Evolutionary conservation across 306 rosid genomes (phyloP).

Genomic region (Corylus heterophylla): DNA sequence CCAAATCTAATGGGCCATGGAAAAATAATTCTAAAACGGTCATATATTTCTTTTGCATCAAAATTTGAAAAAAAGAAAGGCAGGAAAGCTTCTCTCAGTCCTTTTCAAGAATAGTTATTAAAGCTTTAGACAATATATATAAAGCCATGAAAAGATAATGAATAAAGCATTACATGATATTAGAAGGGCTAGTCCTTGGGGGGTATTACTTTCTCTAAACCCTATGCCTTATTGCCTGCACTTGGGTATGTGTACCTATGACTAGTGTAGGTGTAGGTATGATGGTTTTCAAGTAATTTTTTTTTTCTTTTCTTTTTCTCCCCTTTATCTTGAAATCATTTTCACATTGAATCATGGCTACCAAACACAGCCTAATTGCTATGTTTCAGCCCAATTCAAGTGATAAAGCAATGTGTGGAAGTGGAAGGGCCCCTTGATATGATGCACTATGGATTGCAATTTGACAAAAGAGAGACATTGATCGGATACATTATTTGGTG

Average conservation of each 20-base stretch:
- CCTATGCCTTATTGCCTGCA: background rate
- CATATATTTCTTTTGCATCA: no score
- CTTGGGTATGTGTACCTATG: background rate
- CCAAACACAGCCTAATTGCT: background rate
- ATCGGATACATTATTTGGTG: conserved; percentile 18
- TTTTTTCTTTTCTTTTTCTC: background rate
- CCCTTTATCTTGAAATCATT: background rate
- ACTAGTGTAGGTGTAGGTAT: background rate
- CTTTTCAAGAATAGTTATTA: background rate
- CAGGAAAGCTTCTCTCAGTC: background rate
- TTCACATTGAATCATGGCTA: background rate
- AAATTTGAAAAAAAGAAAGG: no score
- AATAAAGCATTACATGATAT: background rate
- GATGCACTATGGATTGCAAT: conserved; percentile 21
- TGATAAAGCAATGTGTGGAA: background rate
- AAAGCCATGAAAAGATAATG: background rate
- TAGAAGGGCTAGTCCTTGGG: background rate
- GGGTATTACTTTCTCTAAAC: background rate
- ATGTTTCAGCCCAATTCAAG: background rate
- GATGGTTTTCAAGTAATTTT: background rate
- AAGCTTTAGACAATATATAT: background rate
- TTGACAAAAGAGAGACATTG: conserved; percentile 17
- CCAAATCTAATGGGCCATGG: background rate
- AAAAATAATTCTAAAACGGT: background rate
- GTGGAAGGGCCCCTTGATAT: conserved; percentile 23